Evolutionary conservation across 352 stramenopile species (phyloP).

Genomic region (Pythium monospermum): DNA sequence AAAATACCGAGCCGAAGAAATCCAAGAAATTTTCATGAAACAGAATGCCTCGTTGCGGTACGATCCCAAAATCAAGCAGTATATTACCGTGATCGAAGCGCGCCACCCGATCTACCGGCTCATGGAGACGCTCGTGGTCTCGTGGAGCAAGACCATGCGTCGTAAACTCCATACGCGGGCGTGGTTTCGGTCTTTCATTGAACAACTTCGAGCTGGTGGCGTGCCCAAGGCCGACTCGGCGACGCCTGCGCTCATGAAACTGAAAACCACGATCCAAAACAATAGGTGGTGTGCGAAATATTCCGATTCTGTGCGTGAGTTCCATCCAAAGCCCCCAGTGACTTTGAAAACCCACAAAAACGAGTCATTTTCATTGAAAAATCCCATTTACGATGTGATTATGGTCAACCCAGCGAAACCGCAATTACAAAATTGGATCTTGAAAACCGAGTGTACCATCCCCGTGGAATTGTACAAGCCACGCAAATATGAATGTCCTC

Average conservation of each 20-base stretch:
- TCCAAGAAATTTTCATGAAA: constrained; percentile 92
- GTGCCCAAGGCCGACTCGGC: constrained; percentile 40
- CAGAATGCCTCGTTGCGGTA: constrained; percentile 85
- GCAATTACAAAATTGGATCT: constrained; percentile 52
- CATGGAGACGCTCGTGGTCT: constrained; percentile 35
- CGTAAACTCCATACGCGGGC: constrained; percentile 77
- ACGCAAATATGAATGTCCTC: constrained; percentile 76
- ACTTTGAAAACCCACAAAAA: constrained; percentile 67
- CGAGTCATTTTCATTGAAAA: constrained; percentile 11
- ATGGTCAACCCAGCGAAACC: constrained; percentile 55
- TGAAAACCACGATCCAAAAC: constrained; percentile 84
- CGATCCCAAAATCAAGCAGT: constrained; percentile 81
- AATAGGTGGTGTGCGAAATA: constrained; percentile 61
- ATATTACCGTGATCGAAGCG: constrained; percentile 86
- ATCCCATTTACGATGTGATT: constrained; percentile 39
- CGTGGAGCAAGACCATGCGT: constrained; percentile 86
- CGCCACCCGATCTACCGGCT: constrained; percentile 90
- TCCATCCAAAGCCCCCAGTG: constrained; percentile 72
- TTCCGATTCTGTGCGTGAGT: constrained; percentile 46
- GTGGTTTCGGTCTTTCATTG: constrained; percentile 90
- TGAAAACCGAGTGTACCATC: constrained; percentile 58
- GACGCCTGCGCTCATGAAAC: constrained; percentile 60
- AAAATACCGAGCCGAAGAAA: constrained; percentile 87
- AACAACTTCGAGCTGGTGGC: constrained; percentile 68
- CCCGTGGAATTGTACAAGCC: constrained; percentile 76